Conservation (phyloP, 345 rosid genomes). For the Euphorbia peplus region DNA sequence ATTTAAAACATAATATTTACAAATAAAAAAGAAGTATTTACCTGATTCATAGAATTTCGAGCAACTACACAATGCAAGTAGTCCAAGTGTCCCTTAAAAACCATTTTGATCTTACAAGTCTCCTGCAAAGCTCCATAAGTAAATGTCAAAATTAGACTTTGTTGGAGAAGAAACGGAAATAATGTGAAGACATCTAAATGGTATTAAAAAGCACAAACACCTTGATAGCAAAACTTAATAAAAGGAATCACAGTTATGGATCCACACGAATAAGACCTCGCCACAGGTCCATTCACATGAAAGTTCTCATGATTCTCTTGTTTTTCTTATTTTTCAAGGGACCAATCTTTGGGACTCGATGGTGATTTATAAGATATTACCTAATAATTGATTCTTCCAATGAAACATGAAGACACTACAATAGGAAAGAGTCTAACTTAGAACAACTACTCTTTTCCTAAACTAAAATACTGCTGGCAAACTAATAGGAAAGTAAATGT, state of each 20-base stretch:
- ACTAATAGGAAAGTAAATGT: too few species aligned
- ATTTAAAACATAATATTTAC: background rate
- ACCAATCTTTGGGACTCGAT: too few species aligned
- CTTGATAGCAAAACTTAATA: constrained; percentile 1
- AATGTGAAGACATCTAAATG: background rate
- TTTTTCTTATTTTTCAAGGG: too few species aligned
- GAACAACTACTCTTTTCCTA: too few species aligned
- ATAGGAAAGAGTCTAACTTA: too few species aligned
- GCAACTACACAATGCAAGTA: constrained; percentile 80
- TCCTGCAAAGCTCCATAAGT: constrained; percentile 55
- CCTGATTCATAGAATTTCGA: constrained; percentile 76
- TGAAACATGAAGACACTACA: too few species aligned
- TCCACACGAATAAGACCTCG: too few species aligned
- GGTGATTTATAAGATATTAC: too few species aligned
- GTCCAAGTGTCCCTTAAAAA: constrained; percentile 83
- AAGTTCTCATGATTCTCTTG: too few species aligned
- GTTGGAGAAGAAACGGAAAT: constrained; percentile 13
- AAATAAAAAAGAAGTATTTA: constrained; percentile 22
- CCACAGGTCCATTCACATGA: too few species aligned
- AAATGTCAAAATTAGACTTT: background rate
- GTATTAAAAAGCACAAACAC: constrained; percentile 4
- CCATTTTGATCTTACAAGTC: constrained; percentile 64
- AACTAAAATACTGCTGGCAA: too few species aligned
- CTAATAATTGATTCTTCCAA: too few species aligned
- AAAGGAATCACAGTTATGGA: background rate